Conservation (phyloP, 176 grass and related monocot species). For the Juncus inflexus region DNA sequence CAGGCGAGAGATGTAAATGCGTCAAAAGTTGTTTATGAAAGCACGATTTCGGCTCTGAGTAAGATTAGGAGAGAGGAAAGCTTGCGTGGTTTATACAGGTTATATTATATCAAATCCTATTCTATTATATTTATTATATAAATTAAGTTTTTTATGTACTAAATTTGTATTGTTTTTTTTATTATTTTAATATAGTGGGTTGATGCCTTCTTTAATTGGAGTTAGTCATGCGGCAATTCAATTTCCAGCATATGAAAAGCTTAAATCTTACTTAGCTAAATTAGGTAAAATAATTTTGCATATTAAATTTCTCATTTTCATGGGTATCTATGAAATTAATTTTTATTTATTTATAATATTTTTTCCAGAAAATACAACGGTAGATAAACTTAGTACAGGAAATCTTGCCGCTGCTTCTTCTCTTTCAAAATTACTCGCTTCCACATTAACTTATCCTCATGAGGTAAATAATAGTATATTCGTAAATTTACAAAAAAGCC, state of each 20-base stretch:
- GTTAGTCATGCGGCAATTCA: conserved; percentile 89
- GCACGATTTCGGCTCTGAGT: conserved; percentile 59
- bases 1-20: conserved; percentile 70
- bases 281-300: conserved; percentile 41
- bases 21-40: conserved; percentile 45
- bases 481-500: no score
- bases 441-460: conserved; percentile 80
- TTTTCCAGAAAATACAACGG: conserved; percentile 63
- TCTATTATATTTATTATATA: background rate
- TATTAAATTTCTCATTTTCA: conserved; percentile 2
- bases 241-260: conserved; percentile 65
- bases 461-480: conserved; percentile 41
- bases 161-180: conserved; percentile 26
- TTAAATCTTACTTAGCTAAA: conserved; percentile 65
- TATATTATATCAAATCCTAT: conserved; percentile 21
- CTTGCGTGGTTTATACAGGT: conserved; percentile 74
- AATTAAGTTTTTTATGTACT: conserved; percentile 12
- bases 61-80: conserved; percentile 64
- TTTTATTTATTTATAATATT: conserved; percentile 12
- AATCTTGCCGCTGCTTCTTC: conserved; percentile 64
- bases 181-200: conserved; percentile 45
- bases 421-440: conserved; percentile 74
- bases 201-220: conserved; percentile 78
- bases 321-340: background rate
- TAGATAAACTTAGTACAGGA: conserved; percentile 60